Conservation (phyloP, 768 basidiomycete species). For the Stropharia rugosoannulata region DNA sequence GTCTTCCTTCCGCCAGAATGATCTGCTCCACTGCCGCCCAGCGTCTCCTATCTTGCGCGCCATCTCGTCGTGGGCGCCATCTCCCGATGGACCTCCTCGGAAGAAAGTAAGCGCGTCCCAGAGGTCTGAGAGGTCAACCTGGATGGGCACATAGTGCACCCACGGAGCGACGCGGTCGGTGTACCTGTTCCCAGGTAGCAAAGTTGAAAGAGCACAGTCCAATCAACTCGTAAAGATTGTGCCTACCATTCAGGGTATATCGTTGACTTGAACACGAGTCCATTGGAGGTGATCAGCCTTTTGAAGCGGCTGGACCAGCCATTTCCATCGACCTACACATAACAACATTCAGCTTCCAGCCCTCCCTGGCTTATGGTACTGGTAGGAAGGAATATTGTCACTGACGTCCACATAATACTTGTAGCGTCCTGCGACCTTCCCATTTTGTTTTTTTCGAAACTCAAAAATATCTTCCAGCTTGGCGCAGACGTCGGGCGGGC, state of each 20-base stretch:
- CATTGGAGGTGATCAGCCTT: constrained; percentile 55
- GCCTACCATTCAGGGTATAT: constrained; percentile 65
- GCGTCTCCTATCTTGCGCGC: constrained; percentile 53
- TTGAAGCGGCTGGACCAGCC: constrained; percentile 69
- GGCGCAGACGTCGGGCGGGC: constrained; percentile 40
- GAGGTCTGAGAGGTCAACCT: constrained; percentile 61
- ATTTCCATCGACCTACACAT: constrained; percentile 48
- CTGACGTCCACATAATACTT: constrained; percentile 61
- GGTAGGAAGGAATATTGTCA: not conserved
- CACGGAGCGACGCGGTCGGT: constrained; percentile 55
- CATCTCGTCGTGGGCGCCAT: constrained; percentile 55
- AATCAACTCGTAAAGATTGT: not conserved
- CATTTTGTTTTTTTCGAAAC: constrained; percentile 39
- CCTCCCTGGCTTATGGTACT: no score
- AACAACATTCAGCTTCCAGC: not conserved
- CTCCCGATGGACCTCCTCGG: constrained; percentile 52
- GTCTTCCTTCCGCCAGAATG: constrained; percentile 60
- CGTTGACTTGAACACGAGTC: constrained; percentile 62
- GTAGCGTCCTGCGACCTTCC: constrained; percentile 44
- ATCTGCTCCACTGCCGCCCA: constrained; percentile 55
- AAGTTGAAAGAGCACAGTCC: not conserved
- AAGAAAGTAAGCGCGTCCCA: constrained; percentile 75
- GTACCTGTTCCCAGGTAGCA: constrained; percentile 35
- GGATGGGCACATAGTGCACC: constrained; percentile 74
- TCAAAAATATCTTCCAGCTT: constrained; percentile 44